A percentile compares a stretch with the other conserved stretches of the same genome.
Conservation (phyloP, 169 alveolate genomes). For the Cryptosporidium ubiquitum region DNA sequence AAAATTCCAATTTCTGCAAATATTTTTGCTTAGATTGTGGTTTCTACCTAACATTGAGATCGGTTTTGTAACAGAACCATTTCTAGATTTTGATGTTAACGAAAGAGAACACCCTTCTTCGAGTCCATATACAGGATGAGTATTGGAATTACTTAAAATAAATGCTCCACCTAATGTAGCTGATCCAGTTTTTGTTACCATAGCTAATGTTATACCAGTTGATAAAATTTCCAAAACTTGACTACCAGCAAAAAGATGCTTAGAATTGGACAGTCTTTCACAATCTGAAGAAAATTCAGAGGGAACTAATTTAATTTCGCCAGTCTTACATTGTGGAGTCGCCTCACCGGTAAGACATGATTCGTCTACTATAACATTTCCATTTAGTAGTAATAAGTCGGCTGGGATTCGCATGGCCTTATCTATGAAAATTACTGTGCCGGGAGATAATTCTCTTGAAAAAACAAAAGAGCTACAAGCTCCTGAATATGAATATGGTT, state of each 20-base stretch:
- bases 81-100: background rate
- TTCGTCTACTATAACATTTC: constrained; percentile 84
- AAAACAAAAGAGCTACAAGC: background rate
- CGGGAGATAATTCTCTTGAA: constrained; percentile 84
- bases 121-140: background rate
- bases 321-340: constrained; percentile 47
- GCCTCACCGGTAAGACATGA: constrained; percentile 88
- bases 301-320: background rate
- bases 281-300: background rate
- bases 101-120: background rate
- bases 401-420: constrained; percentile 85
- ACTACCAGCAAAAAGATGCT: constrained; percentile 42
- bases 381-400: constrained; percentile 83
- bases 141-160: background rate
- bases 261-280: background rate
- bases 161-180: constrained; percentile 8
- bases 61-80: background rate
- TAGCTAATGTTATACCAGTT: background rate
- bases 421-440: constrained; percentile 82
- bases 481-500: background rate
- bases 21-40: background rate
- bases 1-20: constrained; percentile 23
- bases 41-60: background rate
- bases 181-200: constrained; percentile 46
- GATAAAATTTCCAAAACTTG: constrained; percentile 45